Base-by-base conservation (phyloP, 176 grass and related monocot species). In the Pontederia paniculata region DNA sequence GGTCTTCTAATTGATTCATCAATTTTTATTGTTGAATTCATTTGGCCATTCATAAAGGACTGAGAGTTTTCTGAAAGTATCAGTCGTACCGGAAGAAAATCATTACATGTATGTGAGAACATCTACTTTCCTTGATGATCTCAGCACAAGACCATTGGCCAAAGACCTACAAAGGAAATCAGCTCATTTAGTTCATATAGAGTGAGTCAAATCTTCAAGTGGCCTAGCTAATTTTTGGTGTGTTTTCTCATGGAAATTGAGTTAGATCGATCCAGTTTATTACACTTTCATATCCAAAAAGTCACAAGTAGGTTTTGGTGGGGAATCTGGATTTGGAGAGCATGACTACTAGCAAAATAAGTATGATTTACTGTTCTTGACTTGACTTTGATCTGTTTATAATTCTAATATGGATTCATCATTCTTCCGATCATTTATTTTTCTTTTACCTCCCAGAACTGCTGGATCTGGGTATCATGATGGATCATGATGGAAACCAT, bases 101-200 rank as follows among this genome's bases (percentile, higher is more conserved):
- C 78, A 70, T 72, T 52, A 60, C 53, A 78, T 78, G 67, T 67
- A 66, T n/a, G 54, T 70, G 57, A 53, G 67, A 62, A 78, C 72
- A 53, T 89, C 67, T 67, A 69, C 71, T 73, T 81, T 81, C 37
- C 67, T 75, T 49, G 67, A 68, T 65, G 81, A 74, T 20, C 74
- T 97, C 48, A 77, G 65, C 23, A 60, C 56, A 46, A 79, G 42
- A 68, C 42, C 65, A 44, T n/a, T 53, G 16, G 8, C 45, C 45
- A 66, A 77, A 55, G 28, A 83, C 68, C 50, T 51, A 28, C 45
- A 23, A 3, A 5, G 44, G 9, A 48, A 16, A 52, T 67, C 50
- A 13, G 15, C 17, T 15, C 13, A 42, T 52, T 52, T 71, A 44
- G 67, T 37, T 77, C 58, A 63, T 57, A 58, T 71, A 48, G 67